Evolutionary conservation across 352 stramenopile genomes (phyloP), one percentile per base, ranked within the genome.

Genomic region (Proteromonas lacertae): DNA sequence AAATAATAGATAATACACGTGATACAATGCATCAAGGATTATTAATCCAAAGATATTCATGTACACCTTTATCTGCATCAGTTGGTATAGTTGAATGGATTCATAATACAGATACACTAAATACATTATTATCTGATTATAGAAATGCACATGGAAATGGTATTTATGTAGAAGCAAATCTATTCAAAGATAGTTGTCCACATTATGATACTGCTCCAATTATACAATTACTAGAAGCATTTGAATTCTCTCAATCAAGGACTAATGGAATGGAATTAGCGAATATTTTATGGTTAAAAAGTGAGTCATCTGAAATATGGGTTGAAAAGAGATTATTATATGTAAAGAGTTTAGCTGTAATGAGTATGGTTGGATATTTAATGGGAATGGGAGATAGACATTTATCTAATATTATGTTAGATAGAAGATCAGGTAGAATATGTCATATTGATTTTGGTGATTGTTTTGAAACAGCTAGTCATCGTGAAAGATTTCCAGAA

Each of bases 281-380:
- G 49, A 89, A 93, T 59, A 81, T 96, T 25, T 53, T 99, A 31
- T 99, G 87, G 86, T 66, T 95, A 7, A 94, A 92, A 49, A 89
- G 64, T 19, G 75, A 78, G 42, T 92, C 90, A 50, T 92, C 75
- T 36, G 83, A 97, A 43, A 68, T 91, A 41, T 99, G 87, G 87
- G 57, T 99, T 0, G 80, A 93, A 31, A 66, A 80, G 17, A 60
- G 87, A 12, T 95, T 79, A 17, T 90, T 87, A 47, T 97, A 88
- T 50, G 96, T 82, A 24, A 70, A 41, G 17, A 82, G 74, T 22
- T 55, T 96, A 25, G 86, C 88, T 1, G 81, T 96, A 5, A 97
- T 96, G 81, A 92, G 67, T 24, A 96, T 98, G 69, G 87, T 92
- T 18, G 90, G 90, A 7, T 97, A 99, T 50, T 94, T 99, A 39